These are phyloP conservation scores for Didymosphaeria variabile DNA, from an alignment of 2,329 filamentous ascomycete genomes.

Conservation along the genomic window DNA sequence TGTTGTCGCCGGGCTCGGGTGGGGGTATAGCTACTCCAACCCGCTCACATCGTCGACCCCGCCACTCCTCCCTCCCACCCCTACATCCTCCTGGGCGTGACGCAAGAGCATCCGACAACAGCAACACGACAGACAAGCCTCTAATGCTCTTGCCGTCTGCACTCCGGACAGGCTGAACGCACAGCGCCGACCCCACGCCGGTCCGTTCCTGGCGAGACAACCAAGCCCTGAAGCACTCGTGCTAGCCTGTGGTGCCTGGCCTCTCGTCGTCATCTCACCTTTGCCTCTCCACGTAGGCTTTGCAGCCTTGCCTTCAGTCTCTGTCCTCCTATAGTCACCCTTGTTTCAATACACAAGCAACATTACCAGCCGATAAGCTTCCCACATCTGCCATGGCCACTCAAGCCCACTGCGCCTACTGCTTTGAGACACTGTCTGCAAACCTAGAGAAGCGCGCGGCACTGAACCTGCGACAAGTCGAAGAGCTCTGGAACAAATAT, in stretches of 20 bases:
- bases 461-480: constrained; percentile 72
- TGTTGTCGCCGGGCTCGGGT: constrained; percentile 6
- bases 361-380: constrained; percentile 6
- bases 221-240: neutral
- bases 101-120: constrained; percentile 34
- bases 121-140: constrained; percentile 24
- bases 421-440: constrained; percentile 86
- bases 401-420: constrained; percentile 85
- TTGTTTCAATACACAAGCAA: neutral
- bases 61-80: constrained; percentile 17
- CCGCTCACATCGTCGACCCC: constrained; percentile 17
- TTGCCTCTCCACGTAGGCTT: constrained; percentile 1
- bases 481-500: constrained; percentile 72
- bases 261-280: constrained; percentile 20
- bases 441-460: constrained; percentile 75
- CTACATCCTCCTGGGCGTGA: constrained; percentile 31
- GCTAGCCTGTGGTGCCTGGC: constrained; percentile 21
- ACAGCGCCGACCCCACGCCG: constrained; percentile 16
- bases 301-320: constrained; percentile 4
- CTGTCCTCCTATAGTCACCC: neutral
- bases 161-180: constrained; percentile 25
- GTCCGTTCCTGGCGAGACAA: constrained; percentile 23
- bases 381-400: constrained; percentile 73
- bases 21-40: neutral
- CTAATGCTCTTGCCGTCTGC: constrained; percentile 40